Evolutionary conservation across 768 basidiomycete genomes (phyloP).

Genomic region (Fibroporia radiculosa): DNA sequence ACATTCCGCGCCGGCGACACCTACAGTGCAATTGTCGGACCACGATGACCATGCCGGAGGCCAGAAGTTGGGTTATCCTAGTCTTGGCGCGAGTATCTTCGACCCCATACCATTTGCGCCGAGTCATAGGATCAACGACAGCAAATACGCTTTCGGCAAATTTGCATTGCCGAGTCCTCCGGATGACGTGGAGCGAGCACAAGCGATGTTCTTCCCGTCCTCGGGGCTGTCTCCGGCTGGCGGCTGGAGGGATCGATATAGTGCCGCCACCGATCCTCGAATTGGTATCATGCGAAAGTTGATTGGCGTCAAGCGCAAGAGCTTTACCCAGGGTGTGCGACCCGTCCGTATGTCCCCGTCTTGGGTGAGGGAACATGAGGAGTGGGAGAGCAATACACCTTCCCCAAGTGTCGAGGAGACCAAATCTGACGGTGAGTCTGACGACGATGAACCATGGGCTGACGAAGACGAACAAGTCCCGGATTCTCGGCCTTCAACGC

Average conservation of each 20-base stretch:
- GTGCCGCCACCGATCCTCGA: constrained; percentile 61
- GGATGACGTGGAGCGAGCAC: constrained; percentile 30
- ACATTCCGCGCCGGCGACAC: constrained; percentile 43
- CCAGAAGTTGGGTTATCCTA: constrained; percentile 14
- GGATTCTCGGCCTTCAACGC: constrained; percentile 55
- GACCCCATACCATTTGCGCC: constrained; percentile 71
- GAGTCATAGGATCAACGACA: constrained; percentile 55
- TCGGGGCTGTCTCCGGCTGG: constrained; percentile 7
- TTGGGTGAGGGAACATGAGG: constrained; percentile 41
- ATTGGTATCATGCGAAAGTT: constrained; percentile 61
- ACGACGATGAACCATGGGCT: constrained; percentile 29
- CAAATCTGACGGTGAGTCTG: constrained; percentile 32
- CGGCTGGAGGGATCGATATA: constrained; percentile 49
- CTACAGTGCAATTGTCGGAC: constrained; percentile 40
- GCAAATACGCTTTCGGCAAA: constrained; percentile 70
- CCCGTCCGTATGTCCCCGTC: constrained; percentile 29
- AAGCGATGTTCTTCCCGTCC: constrained; percentile 3
- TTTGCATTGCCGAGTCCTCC: constrained; percentile 63
- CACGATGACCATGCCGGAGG: constrained; percentile 14
- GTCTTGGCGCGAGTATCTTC: constrained; percentile 32
- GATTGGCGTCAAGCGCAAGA: constrained; percentile 65
- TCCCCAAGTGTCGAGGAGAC: constrained; percentile 26
- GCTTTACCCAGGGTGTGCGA: constrained; percentile 28
- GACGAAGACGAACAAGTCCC: constrained; percentile 23
- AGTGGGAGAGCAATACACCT: constrained; percentile 34